These are phyloP conservation scores for Cladophialophora chaetospira DNA, from an alignment of 2,329 filamentous ascomycete genomes.

Conservation along the genomic window DNA sequence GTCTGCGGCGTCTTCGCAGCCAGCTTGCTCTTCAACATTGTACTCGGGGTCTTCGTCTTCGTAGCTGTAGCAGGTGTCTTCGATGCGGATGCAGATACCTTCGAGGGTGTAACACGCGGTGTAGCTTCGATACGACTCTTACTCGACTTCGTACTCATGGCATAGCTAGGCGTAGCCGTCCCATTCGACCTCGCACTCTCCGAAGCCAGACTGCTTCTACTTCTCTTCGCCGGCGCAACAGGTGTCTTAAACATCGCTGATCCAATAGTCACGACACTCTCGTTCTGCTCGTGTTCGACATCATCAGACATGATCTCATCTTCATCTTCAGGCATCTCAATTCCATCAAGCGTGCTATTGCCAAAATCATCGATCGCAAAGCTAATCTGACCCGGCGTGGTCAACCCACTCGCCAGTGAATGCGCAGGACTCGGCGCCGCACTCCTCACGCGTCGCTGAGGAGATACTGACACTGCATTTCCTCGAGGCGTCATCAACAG, in stretches of 20 bases:
- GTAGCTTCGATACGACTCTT: conserved; percentile 7
- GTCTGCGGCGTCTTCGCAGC: conserved; percentile 15
- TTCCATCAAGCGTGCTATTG: conserved; percentile 31
- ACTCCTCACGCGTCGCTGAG: conserved; percentile 27
- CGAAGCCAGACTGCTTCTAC: conserved; percentile 13
- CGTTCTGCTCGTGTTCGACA: conserved; percentile 13
- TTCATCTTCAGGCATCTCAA: conserved; percentile 29
- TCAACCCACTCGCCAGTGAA: conserved; percentile 18
- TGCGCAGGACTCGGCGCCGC: conserved; percentile 30
- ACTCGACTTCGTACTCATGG: conserved; percentile 26
- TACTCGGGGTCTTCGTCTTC: conserved; percentile 8
- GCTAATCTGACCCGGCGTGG: conserved; percentile 30
- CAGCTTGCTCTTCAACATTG: conserved; percentile 18
- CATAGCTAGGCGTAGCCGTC: conserved; percentile 18
- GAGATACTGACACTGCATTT: conserved; percentile 13
- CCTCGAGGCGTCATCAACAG: conserved; percentile 13
- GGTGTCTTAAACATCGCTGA: conserved; percentile 28
- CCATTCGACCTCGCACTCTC: conserved; percentile 9
- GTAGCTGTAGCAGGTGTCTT: conserved; percentile 18
- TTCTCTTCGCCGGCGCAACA: conserved; percentile 7
- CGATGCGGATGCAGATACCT: background rate
- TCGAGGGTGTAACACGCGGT: conserved; percentile 13
- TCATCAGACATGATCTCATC: conserved; percentile 27
- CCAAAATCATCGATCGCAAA: conserved; percentile 32
- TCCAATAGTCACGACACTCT: conserved; percentile 24